Conservation (phyloP, 768 basidiomycete species). For the Hydnomerulius pinastri region DNA sequence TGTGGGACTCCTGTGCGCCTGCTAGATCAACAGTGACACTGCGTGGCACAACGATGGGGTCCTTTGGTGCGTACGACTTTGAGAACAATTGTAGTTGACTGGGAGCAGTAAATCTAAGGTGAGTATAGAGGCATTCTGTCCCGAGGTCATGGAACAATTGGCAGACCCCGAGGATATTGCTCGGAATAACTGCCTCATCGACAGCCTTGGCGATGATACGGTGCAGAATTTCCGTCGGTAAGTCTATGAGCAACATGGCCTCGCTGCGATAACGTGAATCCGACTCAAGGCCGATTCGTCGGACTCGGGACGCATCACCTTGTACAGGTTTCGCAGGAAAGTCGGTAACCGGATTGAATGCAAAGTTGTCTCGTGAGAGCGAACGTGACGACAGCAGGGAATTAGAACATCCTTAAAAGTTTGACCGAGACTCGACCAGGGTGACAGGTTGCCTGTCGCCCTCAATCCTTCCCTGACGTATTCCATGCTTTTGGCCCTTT, state of each 20-base stretch:
- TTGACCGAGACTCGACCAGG: no score
- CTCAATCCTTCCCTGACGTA: no score
- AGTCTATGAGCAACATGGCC: slow-evolving; percentile 11
- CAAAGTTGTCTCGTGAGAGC: no score
- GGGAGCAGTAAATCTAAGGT: slow-evolving; percentile 26
- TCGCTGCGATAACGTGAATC: background rate
- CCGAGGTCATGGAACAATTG: slow-evolving; percentile 22
- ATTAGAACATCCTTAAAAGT: no score
- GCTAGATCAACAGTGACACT: slow-evolving; percentile 30
- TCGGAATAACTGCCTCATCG: slow-evolving; percentile 13
- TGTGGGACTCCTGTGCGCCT: slow-evolving; percentile 28
- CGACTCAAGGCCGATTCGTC: background rate
- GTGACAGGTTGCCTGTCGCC: no score
- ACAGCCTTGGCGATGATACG: slow-evolving; percentile 19
- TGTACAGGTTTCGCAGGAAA: no score
- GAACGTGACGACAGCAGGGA: no score
- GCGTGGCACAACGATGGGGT: slow-evolving; percentile 26
- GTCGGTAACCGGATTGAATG: no score
- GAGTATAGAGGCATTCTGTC: slow-evolving; percentile 22
- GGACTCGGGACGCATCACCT: no score
- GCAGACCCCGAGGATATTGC: slow-evolving; percentile 24
- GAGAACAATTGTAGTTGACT: slow-evolving; percentile 23
- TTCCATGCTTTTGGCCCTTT: no score
- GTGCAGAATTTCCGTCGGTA: slow-evolving; percentile 26
- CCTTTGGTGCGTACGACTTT: background rate